phyloP scores from a whole-genome alignment of 345 rosid genomes.

The Aquilaria sinensis region DNA sequence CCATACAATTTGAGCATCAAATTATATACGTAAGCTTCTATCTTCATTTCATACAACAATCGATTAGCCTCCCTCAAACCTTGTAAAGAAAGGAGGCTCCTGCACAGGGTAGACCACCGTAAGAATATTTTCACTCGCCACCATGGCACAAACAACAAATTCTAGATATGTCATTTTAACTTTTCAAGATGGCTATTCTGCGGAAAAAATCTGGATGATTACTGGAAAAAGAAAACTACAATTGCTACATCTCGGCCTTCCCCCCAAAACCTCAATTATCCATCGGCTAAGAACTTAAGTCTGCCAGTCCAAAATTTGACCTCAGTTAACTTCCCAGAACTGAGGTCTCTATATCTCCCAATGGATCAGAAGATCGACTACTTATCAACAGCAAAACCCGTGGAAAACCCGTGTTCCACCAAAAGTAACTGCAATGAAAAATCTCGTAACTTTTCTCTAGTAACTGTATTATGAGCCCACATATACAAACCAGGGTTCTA shows the following conservation, averaged over 20 bases:
- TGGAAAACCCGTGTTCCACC: neutral
- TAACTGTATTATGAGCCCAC: neutral
- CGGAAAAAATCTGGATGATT: neutral
- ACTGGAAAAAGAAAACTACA: neutral
- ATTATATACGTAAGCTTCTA: no score
- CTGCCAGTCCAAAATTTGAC: neutral
- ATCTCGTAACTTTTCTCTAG: no score
- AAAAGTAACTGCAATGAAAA: neutral
- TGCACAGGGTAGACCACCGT: no score
- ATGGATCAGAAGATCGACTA: neutral
- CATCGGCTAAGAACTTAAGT: neutral
- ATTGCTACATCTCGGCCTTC: no score
- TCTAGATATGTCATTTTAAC: neutral
- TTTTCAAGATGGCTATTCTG: neutral
- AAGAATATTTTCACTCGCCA: no score
- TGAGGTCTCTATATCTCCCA: neutral
- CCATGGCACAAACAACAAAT: neutral
- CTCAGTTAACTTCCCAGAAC: neutral
- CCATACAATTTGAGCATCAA: no score
- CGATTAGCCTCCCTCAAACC: no score
- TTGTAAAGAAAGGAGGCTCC: no score
- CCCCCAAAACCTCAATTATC: neutral
- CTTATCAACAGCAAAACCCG: neutral
- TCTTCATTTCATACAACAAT: no score
- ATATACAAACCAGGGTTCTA: neutral